These are phyloP conservation scores for Fusarium succisae DNA, from an alignment of 2,329 filamentous ascomycete genomes.

Conservation along the genomic window DNA sequence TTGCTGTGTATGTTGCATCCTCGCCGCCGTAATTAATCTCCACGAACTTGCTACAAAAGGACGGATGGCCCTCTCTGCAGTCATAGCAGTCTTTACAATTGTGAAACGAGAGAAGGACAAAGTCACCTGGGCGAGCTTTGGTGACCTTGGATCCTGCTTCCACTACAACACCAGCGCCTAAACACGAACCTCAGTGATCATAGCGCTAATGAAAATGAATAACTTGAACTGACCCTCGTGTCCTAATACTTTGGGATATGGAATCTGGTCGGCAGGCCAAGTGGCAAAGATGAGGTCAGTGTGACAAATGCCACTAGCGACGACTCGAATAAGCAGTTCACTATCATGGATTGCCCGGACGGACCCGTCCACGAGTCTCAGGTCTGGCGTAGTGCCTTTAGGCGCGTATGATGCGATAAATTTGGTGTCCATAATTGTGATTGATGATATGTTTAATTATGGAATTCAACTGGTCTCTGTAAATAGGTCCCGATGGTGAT, in stretches of 20 bases:
- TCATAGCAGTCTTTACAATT: not conserved
- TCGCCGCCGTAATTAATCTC: not conserved
- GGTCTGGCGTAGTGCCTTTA: not conserved
- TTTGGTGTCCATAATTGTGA: not conserved
- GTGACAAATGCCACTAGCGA: conserved; percentile 1
- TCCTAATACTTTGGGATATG: not conserved
- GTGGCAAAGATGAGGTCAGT: not conserved
- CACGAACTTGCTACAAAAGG: not conserved
- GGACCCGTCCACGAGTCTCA: not conserved
- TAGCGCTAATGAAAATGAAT: too few species aligned
- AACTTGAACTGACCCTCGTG: not conserved
- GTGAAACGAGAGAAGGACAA: not conserved
- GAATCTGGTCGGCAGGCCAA: not conserved
- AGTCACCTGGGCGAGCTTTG: not conserved
- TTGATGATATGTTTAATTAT: not conserved
- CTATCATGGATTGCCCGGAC: not conserved
- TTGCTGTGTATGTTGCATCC: not conserved
- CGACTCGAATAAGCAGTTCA: not conserved
- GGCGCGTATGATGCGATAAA: not conserved
- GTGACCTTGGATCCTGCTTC: not conserved
- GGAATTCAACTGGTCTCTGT: not conserved
- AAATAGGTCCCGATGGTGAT: not conserved
- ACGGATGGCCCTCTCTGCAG: not conserved
- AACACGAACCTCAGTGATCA: not conserved
- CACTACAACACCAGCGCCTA: not conserved